These are phyloP conservation scores for Aureobasidium subglaciale DNA, from an alignment of 2,329 filamentous ascomycete species.

Conservation along the genomic window DNA sequence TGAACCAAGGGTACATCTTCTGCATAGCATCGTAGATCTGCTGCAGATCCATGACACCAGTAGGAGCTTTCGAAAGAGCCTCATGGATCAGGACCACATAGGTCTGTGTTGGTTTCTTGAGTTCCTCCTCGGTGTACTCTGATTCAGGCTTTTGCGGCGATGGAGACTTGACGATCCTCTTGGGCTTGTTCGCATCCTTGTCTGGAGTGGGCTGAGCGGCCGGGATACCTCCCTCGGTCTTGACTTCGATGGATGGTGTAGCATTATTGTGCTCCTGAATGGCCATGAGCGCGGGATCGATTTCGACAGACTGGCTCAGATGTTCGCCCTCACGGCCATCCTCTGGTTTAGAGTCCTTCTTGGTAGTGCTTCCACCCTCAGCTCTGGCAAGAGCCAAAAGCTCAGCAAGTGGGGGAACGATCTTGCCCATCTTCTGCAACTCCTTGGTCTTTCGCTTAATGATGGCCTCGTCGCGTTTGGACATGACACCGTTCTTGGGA, in stretches of 20 bases:
- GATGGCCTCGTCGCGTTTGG: slow-evolving; percentile 55
- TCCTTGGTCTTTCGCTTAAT: slow-evolving; percentile 31
- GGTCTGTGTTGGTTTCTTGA: slow-evolving; percentile 59
- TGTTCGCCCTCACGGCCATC: slow-evolving; percentile 14
- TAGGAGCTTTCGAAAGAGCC: slow-evolving; percentile 49
- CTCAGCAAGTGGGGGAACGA: slow-evolving; percentile 24
- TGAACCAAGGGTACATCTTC: slow-evolving; percentile 57
- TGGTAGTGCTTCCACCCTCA: slow-evolving; percentile 20
- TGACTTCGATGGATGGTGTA: slow-evolving; percentile 6
- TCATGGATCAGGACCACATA: slow-evolving; percentile 60
- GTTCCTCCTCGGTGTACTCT: slow-evolving; percentile 65
- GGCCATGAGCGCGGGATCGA: slow-evolving; percentile 15
- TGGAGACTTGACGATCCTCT: slow-evolving; percentile 49
- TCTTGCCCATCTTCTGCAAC: slow-evolving; percentile 27
- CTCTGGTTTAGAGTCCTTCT: slow-evolving; percentile 20
- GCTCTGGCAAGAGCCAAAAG: slow-evolving; percentile 28
- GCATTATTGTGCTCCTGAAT: slow-evolving; percentile 9
- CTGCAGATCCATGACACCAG: slow-evolving; percentile 54
- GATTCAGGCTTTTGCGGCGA: slow-evolving; percentile 56
- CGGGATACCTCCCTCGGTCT: neutral
- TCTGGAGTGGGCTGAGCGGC: slow-evolving; percentile 14
- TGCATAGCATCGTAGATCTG: slow-evolving; percentile 60
- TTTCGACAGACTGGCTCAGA: slow-evolving; percentile 11
- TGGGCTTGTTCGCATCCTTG: slow-evolving; percentile 33
- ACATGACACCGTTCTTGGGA: slow-evolving; percentile 78